Evolutionary conservation across 129 eudicot genomes (phyloP), one percentile per base, ranked within the genome.

Genomic region (Flaveria sonorensis): DNA sequence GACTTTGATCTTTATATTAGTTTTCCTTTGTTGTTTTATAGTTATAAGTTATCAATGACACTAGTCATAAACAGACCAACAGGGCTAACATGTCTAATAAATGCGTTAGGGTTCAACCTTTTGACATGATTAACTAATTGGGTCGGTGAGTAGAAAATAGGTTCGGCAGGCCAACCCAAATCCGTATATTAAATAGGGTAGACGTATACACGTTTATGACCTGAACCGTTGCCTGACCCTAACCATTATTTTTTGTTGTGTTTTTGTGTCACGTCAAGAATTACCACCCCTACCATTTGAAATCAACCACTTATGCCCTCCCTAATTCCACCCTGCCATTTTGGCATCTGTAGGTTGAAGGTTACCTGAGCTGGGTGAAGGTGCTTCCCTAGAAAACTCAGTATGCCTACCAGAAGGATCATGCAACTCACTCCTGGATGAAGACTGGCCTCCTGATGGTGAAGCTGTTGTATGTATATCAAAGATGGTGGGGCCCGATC

Each of bases 281-380:
- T 48, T 14, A 1, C 20, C 57, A 52, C 1, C 59, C 11, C 59
- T 52, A 52, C 23, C 18, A 6, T 52, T 52, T 52, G 1, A 52
- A 20, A n/a, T 3, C 7, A 13, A 51, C 21, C 57, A 5, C 10
- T 2, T 32, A 15, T 14, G 28, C 40, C 39, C 40, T 6, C 6
- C 40, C 40, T 36, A 36, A 36, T 5, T 36, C 40, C 40, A 36
- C 40, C 40, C 40, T 36, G 6, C 40, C 40, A 36, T 36, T 36
- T 36, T 36, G 40, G 40, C 40, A n/a, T 24, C 28, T 32, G 15
- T 24, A 71, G 43, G 43, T 60, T 10, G 1, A 50, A 52, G 1
- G 26, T 65, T 82, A 93, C 98, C 98, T 88, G 98, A 91, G 87
- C 88, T 78, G 13, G 98, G 94, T 26, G 92, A 88, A 80, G 92